Evolutionary conservation across 169 alveolate species (phyloP), one percentile per base, ranked within the genome.

Genomic region (Plasmodium coatneyi): DNA sequence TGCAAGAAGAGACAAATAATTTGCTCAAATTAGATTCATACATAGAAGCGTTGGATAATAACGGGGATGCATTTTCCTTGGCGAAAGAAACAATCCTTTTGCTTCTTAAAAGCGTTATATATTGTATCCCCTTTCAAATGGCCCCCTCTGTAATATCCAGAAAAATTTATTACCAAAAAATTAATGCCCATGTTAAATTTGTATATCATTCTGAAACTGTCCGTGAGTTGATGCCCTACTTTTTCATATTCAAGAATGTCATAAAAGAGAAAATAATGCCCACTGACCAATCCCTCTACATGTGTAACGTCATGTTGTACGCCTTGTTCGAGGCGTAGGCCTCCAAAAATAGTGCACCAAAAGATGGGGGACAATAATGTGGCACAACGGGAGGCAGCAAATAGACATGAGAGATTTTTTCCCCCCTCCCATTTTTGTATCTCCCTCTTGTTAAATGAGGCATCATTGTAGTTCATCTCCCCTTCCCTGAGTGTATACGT

Each of bases 51-150:
- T 46, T 91, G 74, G 70, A 81, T 3, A 22, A 71, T 19, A 52
- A 91, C 41, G 71, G 34, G 49, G 91, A 71, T 41, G 70, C 49
- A 74, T 49, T 52, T 79, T 89, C 95, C 49, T 22, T 91, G 60
- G 92, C 95, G n/a, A 91, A 91, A 30, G 80, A 80, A 82, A 82
- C 95, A 5, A 91, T 91, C 41, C 83, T 91, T 71, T 80, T 91
- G 52, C 91, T 81, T 70, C 74, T 91, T 71, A 91, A 91, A 91
- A 92, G 81, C 34, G 81, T 91, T 74, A 25, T 81, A 49, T 81
- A 91, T 56, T 81, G 92, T 82, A 91, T 91, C 56, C 95, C 95
- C 49, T 43, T 71, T 80, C 92, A 81, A 82, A 91, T 91, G 95
- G 95, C 95, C n/a, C 95, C 95, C 41, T 81, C 95, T 49, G 34